Conservation (phyloP, 352 stramenopile species). For the Proteromonas lacertae region DNA sequence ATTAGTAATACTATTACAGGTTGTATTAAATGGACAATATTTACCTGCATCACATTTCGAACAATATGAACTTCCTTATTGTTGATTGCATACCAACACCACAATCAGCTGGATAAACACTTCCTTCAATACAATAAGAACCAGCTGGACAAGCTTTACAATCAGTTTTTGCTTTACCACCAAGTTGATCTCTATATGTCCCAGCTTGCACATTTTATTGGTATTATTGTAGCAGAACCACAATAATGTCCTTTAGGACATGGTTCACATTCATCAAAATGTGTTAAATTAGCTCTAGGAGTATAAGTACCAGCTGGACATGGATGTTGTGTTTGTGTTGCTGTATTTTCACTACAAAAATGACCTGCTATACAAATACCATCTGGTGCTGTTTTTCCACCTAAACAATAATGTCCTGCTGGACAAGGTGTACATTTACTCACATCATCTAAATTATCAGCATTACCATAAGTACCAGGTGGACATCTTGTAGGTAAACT, state of each 20-base stretch:
- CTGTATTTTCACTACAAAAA: slow-evolving; percentile 4
- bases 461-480: slow-evolving; percentile 27
- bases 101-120: slow-evolving; percentile 4
- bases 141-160: slow-evolving; percentile 13
- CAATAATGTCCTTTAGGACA: not conserved
- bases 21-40: too few relatives aligned
- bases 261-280: not conserved
- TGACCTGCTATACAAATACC: slow-evolving; percentile 4
- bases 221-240: not conserved
- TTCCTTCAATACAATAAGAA: slow-evolving; percentile 19
- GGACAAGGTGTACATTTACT: slow-evolving; percentile 8
- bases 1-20: slow-evolving; percentile 32
- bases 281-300: not conserved
- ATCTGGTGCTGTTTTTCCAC: slow-evolving; percentile 3
- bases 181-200: slow-evolving; percentile 1
- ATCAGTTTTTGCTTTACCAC: slow-evolving; percentile 19
- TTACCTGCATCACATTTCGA: slow-evolving; percentile 16
- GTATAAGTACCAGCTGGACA: slow-evolving; percentile 6
- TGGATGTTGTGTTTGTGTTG: slow-evolving; percentile 4
- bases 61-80: slow-evolving; percentile 18
- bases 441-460: slow-evolving; percentile 12
- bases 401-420: slow-evolving; percentile 10
- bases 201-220: slow-evolving; percentile 34
- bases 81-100: slow-evolving; percentile 7
- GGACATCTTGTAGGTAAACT: slow-evolving; percentile 20